phyloP scores from a whole-genome alignment of 2,329 filamentous ascomycete genomes.

The Neofusicoccum umdonicola region DNA sequence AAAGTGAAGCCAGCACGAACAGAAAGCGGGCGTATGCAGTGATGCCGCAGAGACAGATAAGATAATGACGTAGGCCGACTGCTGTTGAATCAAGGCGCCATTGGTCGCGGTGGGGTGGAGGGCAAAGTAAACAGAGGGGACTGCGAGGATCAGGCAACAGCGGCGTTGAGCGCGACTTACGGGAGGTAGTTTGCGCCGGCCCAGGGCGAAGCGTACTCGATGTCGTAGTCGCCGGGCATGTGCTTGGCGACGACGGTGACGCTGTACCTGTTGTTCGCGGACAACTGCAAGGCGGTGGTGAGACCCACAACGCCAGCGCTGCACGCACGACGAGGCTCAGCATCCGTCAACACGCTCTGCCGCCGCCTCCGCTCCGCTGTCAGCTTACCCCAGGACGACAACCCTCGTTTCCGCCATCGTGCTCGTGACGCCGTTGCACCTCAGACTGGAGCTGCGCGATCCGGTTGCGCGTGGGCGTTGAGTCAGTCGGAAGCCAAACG shows the following conservation, averaged over 20 bases:
- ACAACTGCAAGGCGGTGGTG: constrained; percentile 63
- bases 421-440: not conserved
- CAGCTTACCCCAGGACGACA: constrained; percentile 48
- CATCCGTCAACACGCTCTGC: not conserved
- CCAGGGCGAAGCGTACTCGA: constrained; percentile 88
- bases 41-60: too few species aligned
- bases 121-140: not conserved
- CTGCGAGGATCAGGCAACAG: not conserved
- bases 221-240: constrained; percentile 90
- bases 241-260: constrained; percentile 79
- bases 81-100: too few species aligned
- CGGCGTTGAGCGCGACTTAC: not conserved
- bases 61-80: too few species aligned
- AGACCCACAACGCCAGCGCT: constrained; percentile 66
- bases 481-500: constrained; percentile 7
- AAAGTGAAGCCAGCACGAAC: too few species aligned
- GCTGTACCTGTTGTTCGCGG: constrained; percentile 53
- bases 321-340: constrained; percentile 3
- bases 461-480: constrained; percentile 2
- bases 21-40: not conserved
- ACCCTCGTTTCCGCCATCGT: constrained; percentile 30
- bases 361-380: not conserved
- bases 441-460: not conserved
- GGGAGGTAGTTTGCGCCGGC: constrained; percentile 79
- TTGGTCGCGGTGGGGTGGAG: not conserved